Base-by-base conservation (phyloP, 2,329 filamentous ascomycete genomes). In the Scedosporium minutisporum region DNA sequence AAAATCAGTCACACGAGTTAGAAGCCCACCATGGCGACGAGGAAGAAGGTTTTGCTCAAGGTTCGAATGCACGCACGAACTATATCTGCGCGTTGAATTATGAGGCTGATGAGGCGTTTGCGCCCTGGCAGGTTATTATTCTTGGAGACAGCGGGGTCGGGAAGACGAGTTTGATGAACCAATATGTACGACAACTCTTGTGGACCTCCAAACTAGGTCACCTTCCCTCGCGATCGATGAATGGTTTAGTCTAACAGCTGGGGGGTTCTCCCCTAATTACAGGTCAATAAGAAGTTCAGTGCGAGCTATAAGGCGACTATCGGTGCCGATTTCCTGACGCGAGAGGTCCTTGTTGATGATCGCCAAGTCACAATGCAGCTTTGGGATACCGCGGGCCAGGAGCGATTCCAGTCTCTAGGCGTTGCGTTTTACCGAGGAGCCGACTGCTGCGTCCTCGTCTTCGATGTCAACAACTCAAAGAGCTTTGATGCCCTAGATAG, bases 211-310 rank as follows among this genome's bases (percentile, higher is more conserved):
- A 29, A 29, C 21, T 53, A 14, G 44, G 44, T n/a, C 44, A 18
- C 62, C 64, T 62, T 64, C 57, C 51, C 55, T 48, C 42, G 59
- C 16, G 16, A 57, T 48, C 27, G 27, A 63, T 64, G 29, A 63
- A 58, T 12, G 16, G 2, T 29, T 12, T 7, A 55, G 23, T 27
- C 60, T 64, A 64, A 63, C 58, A 23, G 21, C 33, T 18, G n/a
- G 12, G 10, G 38, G 18, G 9, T 27, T 57, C 57, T 59, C 55
- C 41, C 58, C 10, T 10, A 48, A 21, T n/a, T 64, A 68, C 69
- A 97, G 93, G 93, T 99, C 85, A 99, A 99, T 83, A 99, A 99
- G 82, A 97, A 99, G 77, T 99, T 99, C 82, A 97, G 93, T 75
- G 93, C 93, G 69, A 97, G 93, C 81, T 99, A 99, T 87, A 99